Conservation (phyloP, 2,329 filamentous ascomycete genomes). For the Acrodontium crateriforme region DNA sequence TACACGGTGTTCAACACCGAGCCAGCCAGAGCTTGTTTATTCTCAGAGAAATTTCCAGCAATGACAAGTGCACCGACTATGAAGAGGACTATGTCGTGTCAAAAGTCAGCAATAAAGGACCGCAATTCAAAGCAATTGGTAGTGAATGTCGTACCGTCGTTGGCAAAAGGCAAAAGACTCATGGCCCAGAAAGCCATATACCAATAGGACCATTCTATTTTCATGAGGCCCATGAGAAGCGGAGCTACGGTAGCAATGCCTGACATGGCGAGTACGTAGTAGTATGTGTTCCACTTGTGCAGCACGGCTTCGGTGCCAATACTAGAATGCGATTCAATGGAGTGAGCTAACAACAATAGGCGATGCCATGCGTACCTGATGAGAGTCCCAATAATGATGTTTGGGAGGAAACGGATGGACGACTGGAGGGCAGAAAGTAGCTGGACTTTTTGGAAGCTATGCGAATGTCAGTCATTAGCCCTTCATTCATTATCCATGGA, state of each 20-base stretch:
- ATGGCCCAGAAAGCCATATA: no score
- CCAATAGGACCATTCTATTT: slow-evolving; percentile 37
- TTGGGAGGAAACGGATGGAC: slow-evolving; percentile 31
- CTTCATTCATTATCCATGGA: no score
- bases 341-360: no score
- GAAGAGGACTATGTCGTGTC: slow-evolving; percentile 20
- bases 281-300: no score
- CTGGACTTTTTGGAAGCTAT: slow-evolving; percentile 16
- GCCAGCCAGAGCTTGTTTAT: slow-evolving; percentile 31
- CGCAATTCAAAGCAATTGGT: neutral
- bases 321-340: no score
- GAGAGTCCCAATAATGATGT: slow-evolving; percentile 32
- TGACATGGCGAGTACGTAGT: slow-evolving; percentile 6
- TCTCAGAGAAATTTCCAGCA: slow-evolving; percentile 25
- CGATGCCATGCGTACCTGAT: no score
- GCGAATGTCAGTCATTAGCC: no score
- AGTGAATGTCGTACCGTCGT: no score
- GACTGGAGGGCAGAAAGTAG: slow-evolving; percentile 8
- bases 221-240: slow-evolving; percentile 35
- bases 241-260: slow-evolving; percentile 21
- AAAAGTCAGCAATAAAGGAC: neutral
- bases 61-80: slow-evolving; percentile 32
- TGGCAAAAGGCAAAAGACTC: no score
- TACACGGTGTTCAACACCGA: slow-evolving; percentile 33
- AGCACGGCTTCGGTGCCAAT: no score